Evolutionary conservation across 768 basidiomycete species (phyloP), one percentile per base, ranked within the genome.

Genomic region (Boletus fagicola): DNA sequence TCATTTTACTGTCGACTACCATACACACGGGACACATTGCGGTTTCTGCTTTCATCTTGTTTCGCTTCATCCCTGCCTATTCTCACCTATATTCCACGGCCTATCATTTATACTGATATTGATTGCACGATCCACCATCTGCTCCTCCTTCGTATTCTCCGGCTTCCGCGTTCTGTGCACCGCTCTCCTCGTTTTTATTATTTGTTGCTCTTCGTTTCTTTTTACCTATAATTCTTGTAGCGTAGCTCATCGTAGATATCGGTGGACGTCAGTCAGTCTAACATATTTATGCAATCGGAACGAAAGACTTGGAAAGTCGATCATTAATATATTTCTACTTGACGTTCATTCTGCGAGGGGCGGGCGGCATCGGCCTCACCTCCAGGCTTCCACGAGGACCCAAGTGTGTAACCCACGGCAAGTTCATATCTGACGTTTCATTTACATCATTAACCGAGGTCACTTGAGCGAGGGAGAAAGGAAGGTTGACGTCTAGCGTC

Each of bases 241-340:
- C 50, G 50, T 40, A 51, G 18, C 28, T 11, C 50, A 40, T 20
- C 39, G 50, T 51, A 70, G 68, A 70, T 66, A 67, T 59, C 61
- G 65, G 65, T 59, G 58, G 68, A 68, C 55, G 53, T 51, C 56
- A 39, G 57, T 60, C 63, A 51, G 36, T 53, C 49, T 51, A 46
- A 60, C 54, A 33, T 69, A 69, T 70, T 72, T 70, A 72, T 72
- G 61, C 58, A 58, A 56, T 57, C 33, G 68, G 59, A 72, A 64
- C 35, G 48, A 58, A 46, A 62, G 53, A 39, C 28, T 59, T 42
- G 50, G 50, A 46, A 60, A 57, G 35, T 28, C 46, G 49, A 54
- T 45, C 51, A 43, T 54, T 68, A 59, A 60, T 66, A 56, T 63
- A 20, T 59, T 60, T 28, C 3, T 43, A 3, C 45, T 20, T 42